Base-by-base conservation (phyloP, 257 asterid genomes). In the Echium plantagineum region DNA sequence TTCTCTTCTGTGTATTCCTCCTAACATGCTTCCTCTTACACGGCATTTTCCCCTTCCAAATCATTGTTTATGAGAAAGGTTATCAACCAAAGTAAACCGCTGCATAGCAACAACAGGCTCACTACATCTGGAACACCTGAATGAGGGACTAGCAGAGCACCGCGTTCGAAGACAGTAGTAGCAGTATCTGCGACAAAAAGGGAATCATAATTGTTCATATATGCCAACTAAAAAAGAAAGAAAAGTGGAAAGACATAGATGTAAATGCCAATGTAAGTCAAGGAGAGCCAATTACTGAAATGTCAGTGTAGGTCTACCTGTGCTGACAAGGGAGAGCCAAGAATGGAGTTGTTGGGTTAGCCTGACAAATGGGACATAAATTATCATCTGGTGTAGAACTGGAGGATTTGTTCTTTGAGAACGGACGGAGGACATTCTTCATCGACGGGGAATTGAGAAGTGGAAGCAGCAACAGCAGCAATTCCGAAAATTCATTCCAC, bases 311-410 rank as follows among this genome's bases (percentile, higher is more conserved):
- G 31, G 20, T 53, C 51, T 78, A 88, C 97, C 96, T 84, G 79
- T 91, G 98, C 67, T 86, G 95, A 71, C 97, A 91, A 24, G 98
- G 98, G 61, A 88, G 74, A 60, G 95, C 98, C 66, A 82, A 70
- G 73, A 85, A 88, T 52, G 97, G 95, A 76, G 84, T 83, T 61
- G 94, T 85, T 32, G 98, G 97, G 72, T 73, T 72, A 21, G 83
- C 75, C 77, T 74, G 94, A 75, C 95, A 91, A 69, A 91, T 82
- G 72, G 95, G 94, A 80, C 95, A 91, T 59, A 88, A 70, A 46
- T 74, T 80, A 20, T 85, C 95, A 61, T 88, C 89, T 48, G 71
- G 77, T 52, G 72, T 81, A 21, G 94, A 69, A 68, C 68, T 79
- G 17, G 83, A 85, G 57, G 94, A 82, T 73, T 85, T 88, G 63